Evolutionary conservation across 768 basidiomycete species (phyloP), one percentile per base, ranked within the genome.

Genomic region (Pisolithus albus): DNA sequence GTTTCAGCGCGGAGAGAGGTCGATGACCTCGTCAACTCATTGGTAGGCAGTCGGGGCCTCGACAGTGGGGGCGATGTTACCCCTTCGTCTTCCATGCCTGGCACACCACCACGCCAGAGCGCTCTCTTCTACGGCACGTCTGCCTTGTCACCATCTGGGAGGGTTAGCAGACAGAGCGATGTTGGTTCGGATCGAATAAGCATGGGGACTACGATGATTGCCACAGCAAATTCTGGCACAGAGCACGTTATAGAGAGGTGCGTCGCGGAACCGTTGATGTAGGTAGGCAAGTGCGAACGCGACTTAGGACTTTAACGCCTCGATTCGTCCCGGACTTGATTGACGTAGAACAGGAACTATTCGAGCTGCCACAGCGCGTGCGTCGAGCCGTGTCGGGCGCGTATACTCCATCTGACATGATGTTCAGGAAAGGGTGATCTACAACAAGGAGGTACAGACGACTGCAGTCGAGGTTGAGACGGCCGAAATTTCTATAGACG

Each of bases 351-450:
- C 84, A 91, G 61, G 93, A 96, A 62, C 71, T 96, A 5, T 95
- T 91, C 58, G 92, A 94, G 59, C 71, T 93, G 10, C 92, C 92
- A 2, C 83, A 86, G 61, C 91, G 87, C 74, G 92, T 91, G 50
- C 44, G 73, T 60, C 7, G 30, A n/a, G 36, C 13, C 16, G 23
- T 34, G 23, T 38, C 21, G 11, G n/a, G 16, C 38, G 11, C 48
- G 41, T 48, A 18, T 51, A 43, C 44, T 50, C 15, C 46, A 38
- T 44, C 28, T 3, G 39, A 28, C 49, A 11, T 51, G 53, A 42
- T 59, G 10, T 8, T 26, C 28, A 86, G 86, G 86, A 89, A 70
- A 83, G 83, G 30, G 84, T 87, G 13, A 80, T 84, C 37, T 89
- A 89, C 61, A 91, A 88, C 61, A 92, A 90, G 67, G 87, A 87